These are phyloP conservation scores for Zhuliangozyma blackwelliae DNA, from an alignment of 1,139 yeast genomes.

Conservation along the genomic window DNA sequence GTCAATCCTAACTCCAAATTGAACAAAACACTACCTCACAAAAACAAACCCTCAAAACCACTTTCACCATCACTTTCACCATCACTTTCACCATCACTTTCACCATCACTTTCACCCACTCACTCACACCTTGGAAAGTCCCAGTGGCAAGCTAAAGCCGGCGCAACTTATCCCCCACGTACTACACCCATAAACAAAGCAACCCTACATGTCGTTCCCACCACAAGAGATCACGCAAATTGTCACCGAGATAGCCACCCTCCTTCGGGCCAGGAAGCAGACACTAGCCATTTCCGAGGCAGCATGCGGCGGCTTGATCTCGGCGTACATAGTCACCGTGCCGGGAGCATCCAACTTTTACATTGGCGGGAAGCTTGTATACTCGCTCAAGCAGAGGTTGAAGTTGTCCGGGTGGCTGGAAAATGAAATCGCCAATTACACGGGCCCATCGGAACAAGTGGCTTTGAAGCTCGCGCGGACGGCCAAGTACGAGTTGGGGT, in stretches of 20 bases:
- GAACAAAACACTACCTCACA: too few relatives aligned
- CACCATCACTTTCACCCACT: too few relatives aligned
- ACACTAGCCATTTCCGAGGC: constrained; percentile 82
- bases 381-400: constrained; percentile 69
- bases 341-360: constrained; percentile 85
- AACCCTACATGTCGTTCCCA: constrained; percentile 48
- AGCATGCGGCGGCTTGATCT: constrained; percentile 83
- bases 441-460: constrained; percentile 79
- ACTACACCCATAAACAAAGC: too few relatives aligned
- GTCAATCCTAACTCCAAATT: too few relatives aligned
- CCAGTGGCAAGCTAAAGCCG: too few relatives aligned
- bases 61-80: too few relatives aligned
- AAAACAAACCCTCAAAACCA: too few relatives aligned
- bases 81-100: too few relatives aligned
- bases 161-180: too few relatives aligned
- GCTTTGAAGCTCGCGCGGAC: constrained; percentile 75
- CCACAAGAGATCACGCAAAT: constrained; percentile 49
- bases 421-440: constrained; percentile 62
- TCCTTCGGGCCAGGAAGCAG: constrained; percentile 49
- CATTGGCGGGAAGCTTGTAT: constrained; percentile 79
- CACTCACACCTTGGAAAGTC: too few relatives aligned
- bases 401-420: constrained; percentile 76
- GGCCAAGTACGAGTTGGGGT: constrained; percentile 73
- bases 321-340: constrained; percentile 73
- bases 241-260: constrained; percentile 54